A percentile compares a stretch with the other conserved stretches of the same genome.
phyloP scores from a whole-genome alignment of 2,329 filamentous ascomycete species.

The Penicillium carneum region DNA sequence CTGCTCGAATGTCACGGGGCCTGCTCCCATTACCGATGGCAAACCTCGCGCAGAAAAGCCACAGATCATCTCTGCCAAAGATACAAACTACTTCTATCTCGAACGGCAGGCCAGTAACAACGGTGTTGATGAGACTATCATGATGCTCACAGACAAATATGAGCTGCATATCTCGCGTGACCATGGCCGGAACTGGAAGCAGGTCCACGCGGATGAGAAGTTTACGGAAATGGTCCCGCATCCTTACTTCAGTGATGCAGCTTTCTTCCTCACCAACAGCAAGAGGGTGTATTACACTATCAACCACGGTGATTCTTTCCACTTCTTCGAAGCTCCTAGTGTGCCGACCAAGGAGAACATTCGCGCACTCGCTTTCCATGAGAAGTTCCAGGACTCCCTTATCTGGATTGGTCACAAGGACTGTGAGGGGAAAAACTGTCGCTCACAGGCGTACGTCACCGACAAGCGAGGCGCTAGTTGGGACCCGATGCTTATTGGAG shows the following conservation, averaged over 20 bases:
- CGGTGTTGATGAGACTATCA: constrained; percentile 74
- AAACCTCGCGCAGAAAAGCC: constrained; percentile 67
- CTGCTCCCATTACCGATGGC: constrained; percentile 60
- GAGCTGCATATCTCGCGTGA: constrained; percentile 78
- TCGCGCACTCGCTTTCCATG: constrained; percentile 78
- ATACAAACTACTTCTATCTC: constrained; percentile 74
- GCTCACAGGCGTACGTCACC: constrained; percentile 76
- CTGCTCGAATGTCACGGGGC: constrained; percentile 71
- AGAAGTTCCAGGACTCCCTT: constrained; percentile 84
- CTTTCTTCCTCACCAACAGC: constrained; percentile 80
- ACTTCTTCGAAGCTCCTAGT: constrained; percentile 55
- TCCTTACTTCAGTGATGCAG: constrained; percentile 78
- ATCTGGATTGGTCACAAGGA: constrained; percentile 81
- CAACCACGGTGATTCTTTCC: constrained; percentile 74
- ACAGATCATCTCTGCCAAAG: constrained; percentile 67
- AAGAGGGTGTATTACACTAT: constrained; percentile 79
- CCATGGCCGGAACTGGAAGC: constrained; percentile 86
- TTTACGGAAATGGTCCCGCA: constrained; percentile 77
- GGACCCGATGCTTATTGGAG: constrained; percentile 75
- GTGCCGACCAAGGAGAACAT: constrained; percentile 38
- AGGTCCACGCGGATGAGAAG: constrained; percentile 63
- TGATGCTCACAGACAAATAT: constrained; percentile 65
- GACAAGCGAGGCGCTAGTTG: constrained; percentile 80
- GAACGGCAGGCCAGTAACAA: constrained; percentile 73
- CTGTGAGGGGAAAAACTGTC: constrained; percentile 72